Percentiles rank a stretch among this genome's conserved stretches.
phyloP scores from a whole-genome alignment of 176 grass and related monocot genomes.

The Aegilops speltoides region DNA sequence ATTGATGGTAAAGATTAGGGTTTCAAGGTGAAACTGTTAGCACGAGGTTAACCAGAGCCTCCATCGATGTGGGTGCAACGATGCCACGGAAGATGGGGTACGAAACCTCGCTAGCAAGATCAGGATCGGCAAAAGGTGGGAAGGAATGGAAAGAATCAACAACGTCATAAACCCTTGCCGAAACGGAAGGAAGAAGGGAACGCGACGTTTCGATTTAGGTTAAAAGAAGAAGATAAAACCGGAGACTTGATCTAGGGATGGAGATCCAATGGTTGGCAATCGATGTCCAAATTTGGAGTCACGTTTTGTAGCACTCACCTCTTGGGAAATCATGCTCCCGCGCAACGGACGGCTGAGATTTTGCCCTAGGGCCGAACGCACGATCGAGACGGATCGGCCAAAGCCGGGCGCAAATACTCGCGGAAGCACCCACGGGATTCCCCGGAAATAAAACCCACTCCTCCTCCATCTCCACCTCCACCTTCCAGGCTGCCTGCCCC shows the following conservation, averaged over 20 bases:
- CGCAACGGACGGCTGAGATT: neutral
- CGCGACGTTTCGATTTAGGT: neutral
- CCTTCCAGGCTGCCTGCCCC: slow-evolving; percentile 22
- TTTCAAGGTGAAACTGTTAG: neutral
- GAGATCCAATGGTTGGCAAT: neutral
- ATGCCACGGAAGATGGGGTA: neutral
- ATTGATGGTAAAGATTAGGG: neutral
- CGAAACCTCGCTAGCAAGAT: neutral
- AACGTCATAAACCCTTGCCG: neutral
- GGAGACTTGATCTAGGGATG: neutral
- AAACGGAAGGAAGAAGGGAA: neutral
- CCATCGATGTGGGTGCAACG: neutral
- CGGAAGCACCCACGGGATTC: slow-evolving; percentile 32
- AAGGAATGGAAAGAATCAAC: no score
- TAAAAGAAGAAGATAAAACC: neutral
- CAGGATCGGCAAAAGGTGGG: neutral
- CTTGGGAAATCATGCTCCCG: neutral
- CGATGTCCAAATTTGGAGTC: neutral
- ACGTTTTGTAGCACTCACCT: neutral
- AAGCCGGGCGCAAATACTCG: slow-evolving; percentile 37
- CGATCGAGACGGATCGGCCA: slow-evolving; percentile 5
- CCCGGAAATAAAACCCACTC: slow-evolving; percentile 41
- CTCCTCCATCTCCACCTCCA: slow-evolving; percentile 23
- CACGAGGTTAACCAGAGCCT: no score
- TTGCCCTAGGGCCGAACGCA: neutral